These are phyloP conservation scores for Encephalitozoon cuniculi DNA, from an alignment of 371 early-diverging fungal species.

Conservation along the genomic window DNA sequence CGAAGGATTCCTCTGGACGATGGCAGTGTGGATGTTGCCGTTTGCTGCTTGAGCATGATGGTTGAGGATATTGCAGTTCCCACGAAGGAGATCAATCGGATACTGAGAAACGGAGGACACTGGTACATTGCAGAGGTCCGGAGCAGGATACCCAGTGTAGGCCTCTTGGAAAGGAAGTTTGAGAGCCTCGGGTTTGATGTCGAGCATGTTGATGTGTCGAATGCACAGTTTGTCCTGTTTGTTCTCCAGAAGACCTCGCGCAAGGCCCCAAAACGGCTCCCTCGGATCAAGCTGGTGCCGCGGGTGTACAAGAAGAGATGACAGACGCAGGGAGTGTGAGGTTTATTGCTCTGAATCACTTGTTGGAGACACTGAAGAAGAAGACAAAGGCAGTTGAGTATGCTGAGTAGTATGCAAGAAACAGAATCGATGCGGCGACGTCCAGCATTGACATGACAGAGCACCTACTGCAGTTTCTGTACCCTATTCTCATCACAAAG, in stretches of 20 bases:
- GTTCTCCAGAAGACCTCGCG: slow-evolving; percentile 49
- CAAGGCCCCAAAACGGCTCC: slow-evolving; percentile 6
- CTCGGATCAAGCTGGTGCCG: slow-evolving; percentile 47
- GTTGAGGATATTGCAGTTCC: slow-evolving; percentile 82
- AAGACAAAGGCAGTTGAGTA: not conserved
- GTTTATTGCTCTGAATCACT: not conserved
- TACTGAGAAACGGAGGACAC: slow-evolving; percentile 69
- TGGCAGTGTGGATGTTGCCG: slow-evolving; percentile 70
- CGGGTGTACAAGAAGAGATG: slow-evolving; percentile 60
- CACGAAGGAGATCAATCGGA: slow-evolving; percentile 75
- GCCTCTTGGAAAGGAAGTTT: slow-evolving; percentile 43
- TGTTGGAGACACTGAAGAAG: not conserved
- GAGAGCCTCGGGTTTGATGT: slow-evolving; percentile 53
- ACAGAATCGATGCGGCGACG: not conserved
- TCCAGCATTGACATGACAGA: not conserved
- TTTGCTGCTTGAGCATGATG: slow-evolving; percentile 91
- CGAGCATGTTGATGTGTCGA: slow-evolving; percentile 48
- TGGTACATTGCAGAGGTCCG: slow-evolving; percentile 54
- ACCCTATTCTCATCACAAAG: slow-evolving; percentile 37
- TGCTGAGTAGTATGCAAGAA: not conserved
- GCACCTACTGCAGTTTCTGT: slow-evolving; percentile 21
- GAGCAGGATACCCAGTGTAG: slow-evolving; percentile 54
- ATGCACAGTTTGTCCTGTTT: slow-evolving; percentile 56
- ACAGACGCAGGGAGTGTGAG: not conserved
- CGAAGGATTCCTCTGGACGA: slow-evolving; percentile 68